These are phyloP conservation scores for Aspergillus sp. DNA, from an alignment of 2,329 filamentous ascomycete genomes.

Conservation along the genomic window DNA sequence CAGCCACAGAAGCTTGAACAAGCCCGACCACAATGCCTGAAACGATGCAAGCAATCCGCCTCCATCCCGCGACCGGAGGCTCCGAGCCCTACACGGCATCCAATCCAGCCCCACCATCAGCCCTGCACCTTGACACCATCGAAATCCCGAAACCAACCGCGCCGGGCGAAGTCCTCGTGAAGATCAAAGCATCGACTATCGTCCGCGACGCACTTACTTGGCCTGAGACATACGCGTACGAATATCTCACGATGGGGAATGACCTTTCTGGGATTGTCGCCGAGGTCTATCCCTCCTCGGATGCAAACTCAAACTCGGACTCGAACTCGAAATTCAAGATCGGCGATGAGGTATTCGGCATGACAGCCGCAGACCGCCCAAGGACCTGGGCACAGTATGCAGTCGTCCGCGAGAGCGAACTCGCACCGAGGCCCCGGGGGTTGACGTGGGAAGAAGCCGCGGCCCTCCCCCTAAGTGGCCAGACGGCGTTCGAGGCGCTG, in stretches of 20 bases:
- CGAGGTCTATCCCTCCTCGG: slow-evolving; percentile 8
- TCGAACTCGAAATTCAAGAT: slow-evolving; percentile 21
- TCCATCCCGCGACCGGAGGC: slow-evolving; percentile 3
- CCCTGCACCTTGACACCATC: slow-evolving; percentile 16
- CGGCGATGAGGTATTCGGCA: slow-evolving; percentile 37
- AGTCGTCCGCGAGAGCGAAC: slow-evolving; percentile 27
- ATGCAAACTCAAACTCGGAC: too few relatives aligned
- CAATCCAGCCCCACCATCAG: slow-evolving; percentile 19
- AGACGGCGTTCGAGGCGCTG: slow-evolving; percentile 40
- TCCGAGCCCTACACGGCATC: slow-evolving; percentile 13
- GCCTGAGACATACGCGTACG: slow-evolving; percentile 33
- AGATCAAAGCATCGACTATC: slow-evolving; percentile 21
- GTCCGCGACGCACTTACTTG: slow-evolving; percentile 24
- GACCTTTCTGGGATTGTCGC: slow-evolving; percentile 29
- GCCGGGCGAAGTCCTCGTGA: slow-evolving; percentile 15
- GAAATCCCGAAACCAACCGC: slow-evolving; percentile 13
- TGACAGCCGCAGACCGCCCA: slow-evolving; percentile 26
- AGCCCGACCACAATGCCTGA: background rate
- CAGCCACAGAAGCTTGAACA: background rate
- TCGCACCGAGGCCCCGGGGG: slow-evolving; percentile 28
- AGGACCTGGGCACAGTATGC: slow-evolving; percentile 36
- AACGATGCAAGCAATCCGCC: slow-evolving; percentile 17
- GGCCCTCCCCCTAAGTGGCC: slow-evolving; percentile 33
- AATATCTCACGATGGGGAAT: slow-evolving; percentile 27
- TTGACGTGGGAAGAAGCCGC: slow-evolving; percentile 31